phyloP scores from a whole-genome alignment of 148 eudicot species.

The Polygonum maritimum region DNA sequence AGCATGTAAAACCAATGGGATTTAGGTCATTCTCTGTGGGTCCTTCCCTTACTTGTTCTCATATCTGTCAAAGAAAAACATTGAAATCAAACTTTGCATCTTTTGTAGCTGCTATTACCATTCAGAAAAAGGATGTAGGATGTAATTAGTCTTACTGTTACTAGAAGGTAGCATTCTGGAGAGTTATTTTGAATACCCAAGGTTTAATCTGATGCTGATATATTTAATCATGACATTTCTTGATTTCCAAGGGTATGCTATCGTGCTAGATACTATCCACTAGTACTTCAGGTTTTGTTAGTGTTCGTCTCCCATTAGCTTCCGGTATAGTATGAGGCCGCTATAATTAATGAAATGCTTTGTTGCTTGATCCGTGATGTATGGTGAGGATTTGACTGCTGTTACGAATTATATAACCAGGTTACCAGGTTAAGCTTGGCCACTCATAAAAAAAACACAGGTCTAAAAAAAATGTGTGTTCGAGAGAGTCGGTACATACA shows the following conservation, averaged over 20 bases:
- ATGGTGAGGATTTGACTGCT: background rate
- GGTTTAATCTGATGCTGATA: background rate
- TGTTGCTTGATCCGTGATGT: constrained; percentile 1
- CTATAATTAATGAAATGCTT: background rate
- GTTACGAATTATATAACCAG: background rate
- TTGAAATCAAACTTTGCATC: background rate
- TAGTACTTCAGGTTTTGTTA: background rate
- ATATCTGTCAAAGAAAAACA: background rate
- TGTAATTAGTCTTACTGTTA: background rate
- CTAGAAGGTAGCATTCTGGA: background rate
- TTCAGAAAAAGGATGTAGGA: background rate
- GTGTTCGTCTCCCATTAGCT: background rate
- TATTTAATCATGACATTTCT: background rate
- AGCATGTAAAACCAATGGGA: background rate
- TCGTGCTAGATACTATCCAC: background rate
- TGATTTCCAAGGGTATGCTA: background rate
- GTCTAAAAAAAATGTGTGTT: background rate
- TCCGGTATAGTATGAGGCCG: background rate
- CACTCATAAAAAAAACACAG: background rate
- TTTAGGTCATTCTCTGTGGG: background rate
- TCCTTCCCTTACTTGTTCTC: background rate
- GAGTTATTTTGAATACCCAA: background rate
- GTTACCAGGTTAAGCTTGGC: background rate
- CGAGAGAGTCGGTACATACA: background rate
- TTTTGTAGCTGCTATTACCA: background rate